Evolutionary conservation across 2,329 filamentous ascomycete species (phyloP).

Genomic region (Aspergillus novoparasiticus): DNA sequence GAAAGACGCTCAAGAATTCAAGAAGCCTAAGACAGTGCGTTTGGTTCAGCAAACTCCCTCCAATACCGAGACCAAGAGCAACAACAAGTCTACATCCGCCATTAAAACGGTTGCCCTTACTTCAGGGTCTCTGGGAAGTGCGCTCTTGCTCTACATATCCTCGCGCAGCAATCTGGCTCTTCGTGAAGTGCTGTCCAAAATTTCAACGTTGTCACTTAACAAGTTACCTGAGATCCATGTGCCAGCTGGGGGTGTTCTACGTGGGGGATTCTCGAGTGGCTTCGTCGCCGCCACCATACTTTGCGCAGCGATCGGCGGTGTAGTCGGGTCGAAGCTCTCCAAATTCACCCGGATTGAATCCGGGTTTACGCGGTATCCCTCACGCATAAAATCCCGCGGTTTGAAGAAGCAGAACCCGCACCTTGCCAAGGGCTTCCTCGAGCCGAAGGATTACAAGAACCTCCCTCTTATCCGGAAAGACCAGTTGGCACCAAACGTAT

Average conservation of each 20-base stretch:
- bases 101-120: slow-evolving; percentile 2
- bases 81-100: background rate
- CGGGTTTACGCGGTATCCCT: slow-evolving; percentile 32
- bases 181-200: background rate
- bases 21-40: slow-evolving; percentile 19
- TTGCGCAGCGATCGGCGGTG: slow-evolving; percentile 10
- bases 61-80: background rate
- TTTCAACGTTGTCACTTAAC: background rate
- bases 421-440: slow-evolving; percentile 50
- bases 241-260: background rate
- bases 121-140: slow-evolving; percentile 1
- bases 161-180: background rate
- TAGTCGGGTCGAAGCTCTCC: slow-evolving; percentile 15
- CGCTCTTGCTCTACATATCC: background rate
- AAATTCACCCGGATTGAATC: slow-evolving; percentile 26
- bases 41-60: slow-evolving; percentile 17
- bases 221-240: background rate
- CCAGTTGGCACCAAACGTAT: slow-evolving; percentile 32
- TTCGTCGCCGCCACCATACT: slow-evolving; percentile 23
- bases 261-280: slow-evolving; percentile 23
- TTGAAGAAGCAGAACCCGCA: slow-evolving; percentile 44
- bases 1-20: slow-evolving; percentile 27
- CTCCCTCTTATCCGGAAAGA: slow-evolving; percentile 46
- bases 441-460: slow-evolving; percentile 50
- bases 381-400: slow-evolving; percentile 42